These are phyloP conservation scores for Biscogniauxia mediterranea DNA, from an alignment of 2,329 filamentous ascomycete genomes.

Conservation along the genomic window DNA sequence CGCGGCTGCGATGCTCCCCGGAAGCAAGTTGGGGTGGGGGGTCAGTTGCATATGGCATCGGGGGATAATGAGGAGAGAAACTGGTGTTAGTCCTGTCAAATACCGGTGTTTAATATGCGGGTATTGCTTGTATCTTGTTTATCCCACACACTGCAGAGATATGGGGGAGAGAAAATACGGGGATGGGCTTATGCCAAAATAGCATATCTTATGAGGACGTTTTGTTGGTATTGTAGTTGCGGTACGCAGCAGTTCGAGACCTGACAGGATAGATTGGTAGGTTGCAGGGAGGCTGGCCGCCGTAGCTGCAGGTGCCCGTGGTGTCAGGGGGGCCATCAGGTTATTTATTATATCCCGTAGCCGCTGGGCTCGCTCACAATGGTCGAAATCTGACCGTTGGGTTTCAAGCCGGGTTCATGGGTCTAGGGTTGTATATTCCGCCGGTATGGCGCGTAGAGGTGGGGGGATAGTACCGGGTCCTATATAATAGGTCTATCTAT, in stretches of 20 bases:
- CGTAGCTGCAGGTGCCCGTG: background rate
- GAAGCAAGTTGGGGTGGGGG: background rate
- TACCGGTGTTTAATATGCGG: background rate
- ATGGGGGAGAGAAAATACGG: background rate
- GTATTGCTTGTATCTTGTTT: background rate
- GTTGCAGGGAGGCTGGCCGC: background rate
- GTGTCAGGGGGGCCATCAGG: background rate
- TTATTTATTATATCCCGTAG: constrained; percentile 9
- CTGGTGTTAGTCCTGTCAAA: background rate
- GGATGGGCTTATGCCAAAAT: background rate
- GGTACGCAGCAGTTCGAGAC: background rate
- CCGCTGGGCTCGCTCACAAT: background rate
- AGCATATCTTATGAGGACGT: background rate
- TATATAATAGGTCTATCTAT: background rate
- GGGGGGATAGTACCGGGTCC: background rate
- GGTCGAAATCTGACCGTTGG: background rate
- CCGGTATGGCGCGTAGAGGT: background rate
- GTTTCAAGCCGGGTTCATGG: background rate
- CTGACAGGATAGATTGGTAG: background rate
- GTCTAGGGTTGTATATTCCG: background rate
- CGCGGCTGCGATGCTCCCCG: background rate
- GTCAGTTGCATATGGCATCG: background rate
- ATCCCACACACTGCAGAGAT: background rate
- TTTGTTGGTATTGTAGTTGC: background rate
- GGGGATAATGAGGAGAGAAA: background rate